Evolutionary conservation across 176 grass and related monocot species (phyloP).

Genomic region (Cymbopogon citratus): DNA sequence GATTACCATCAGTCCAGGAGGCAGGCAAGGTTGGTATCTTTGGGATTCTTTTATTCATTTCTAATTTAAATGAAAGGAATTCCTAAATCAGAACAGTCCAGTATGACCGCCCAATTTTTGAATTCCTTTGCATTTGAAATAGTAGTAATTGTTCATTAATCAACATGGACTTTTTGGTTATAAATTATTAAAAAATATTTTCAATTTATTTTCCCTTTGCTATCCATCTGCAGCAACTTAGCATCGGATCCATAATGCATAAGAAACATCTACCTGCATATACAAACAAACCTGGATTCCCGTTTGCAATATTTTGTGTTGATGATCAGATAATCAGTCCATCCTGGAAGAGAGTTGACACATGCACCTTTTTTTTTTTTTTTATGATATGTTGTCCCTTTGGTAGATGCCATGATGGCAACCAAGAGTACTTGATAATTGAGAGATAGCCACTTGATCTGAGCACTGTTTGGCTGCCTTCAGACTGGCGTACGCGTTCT

Average conservation of each 20-base stretch:
- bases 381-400: slow-evolving; percentile 30
- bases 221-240: not conserved
- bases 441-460: not conserved
- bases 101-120: not conserved
- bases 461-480: slow-evolving; percentile 11
- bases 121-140: not conserved
- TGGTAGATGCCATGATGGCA: slow-evolving; percentile 37
- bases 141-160: not conserved
- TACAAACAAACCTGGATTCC: slow-evolving; percentile 35
- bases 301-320: slow-evolving; percentile 11
- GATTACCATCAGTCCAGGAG: not conserved
- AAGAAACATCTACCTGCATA: not conserved
- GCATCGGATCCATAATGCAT: not conserved
- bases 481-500: slow-evolving; percentile 19
- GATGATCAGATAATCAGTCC: slow-evolving; percentile 26
- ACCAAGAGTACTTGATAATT: slow-evolving; percentile 6
- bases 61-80: not conserved
- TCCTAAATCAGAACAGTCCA: not conserved
- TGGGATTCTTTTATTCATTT: not conserved
- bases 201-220: not conserved
- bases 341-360: not conserved
- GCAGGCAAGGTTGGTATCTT: not conserved
- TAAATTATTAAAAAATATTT: not conserved
- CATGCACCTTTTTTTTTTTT: not conserved
- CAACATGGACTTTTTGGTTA: not conserved